phyloP scores from a whole-genome alignment of 108 stramenopile species.

The Mediolabrus comicus region DNA sequence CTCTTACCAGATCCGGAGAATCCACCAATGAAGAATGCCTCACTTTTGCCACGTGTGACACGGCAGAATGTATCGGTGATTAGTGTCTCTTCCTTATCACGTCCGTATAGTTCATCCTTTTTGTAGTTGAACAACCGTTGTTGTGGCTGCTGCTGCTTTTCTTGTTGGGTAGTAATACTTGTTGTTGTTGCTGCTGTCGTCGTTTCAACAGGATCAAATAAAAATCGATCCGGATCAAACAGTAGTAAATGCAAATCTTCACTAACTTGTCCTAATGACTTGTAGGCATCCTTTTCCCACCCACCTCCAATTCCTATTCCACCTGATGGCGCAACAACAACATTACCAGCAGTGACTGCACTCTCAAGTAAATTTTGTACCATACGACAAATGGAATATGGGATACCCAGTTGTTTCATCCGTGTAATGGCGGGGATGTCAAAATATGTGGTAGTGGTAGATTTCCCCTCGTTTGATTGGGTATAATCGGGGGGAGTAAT shows the following conservation, averaged over 20 bases:
- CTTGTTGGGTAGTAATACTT: background rate
- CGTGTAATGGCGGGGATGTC: no score
- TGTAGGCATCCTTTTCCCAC: constrained; percentile 7
- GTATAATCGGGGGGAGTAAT: no score
- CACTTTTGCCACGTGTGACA: constrained; percentile 26
- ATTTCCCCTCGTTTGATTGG: background rate
- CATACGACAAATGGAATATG: constrained; percentile 4
- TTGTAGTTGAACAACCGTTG: background rate
- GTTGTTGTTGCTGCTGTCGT: background rate
- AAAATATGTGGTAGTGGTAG: background rate
- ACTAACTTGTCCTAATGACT: background rate
- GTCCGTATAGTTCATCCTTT: constrained; percentile 20
- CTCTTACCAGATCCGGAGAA: constrained; percentile 27
- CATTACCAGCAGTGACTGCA: background rate
- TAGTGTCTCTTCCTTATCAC: constrained; percentile 5
- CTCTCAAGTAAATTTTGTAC: constrained; percentile 8
- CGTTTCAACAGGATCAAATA: constrained; percentile 11
- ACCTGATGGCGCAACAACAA: background rate
- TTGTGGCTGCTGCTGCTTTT: background rate
- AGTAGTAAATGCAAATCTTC: constrained; percentile 20
- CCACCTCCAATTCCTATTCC: background rate
- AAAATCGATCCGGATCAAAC: constrained; percentile 11
- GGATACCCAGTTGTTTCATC: background rate
- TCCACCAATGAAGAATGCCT: constrained; percentile 34
- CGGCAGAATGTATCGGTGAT: constrained; percentile 32